These are phyloP conservation scores for Mycena pura DNA, from an alignment of 768 basidiomycete species.

Conservation along the genomic window DNA sequence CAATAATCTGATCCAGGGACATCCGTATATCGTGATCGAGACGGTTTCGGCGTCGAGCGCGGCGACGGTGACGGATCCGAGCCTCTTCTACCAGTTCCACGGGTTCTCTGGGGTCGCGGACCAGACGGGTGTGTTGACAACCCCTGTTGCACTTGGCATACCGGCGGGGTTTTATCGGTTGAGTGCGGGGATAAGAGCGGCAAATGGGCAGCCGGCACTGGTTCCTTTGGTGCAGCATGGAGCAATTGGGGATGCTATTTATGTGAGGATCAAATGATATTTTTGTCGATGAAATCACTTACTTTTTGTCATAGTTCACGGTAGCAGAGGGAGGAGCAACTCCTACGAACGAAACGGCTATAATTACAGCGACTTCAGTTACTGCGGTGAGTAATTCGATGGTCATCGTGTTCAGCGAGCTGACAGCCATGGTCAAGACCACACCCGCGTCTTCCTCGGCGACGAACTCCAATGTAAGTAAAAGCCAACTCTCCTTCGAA, in stretches of 20 bases:
- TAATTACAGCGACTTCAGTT: not conserved
- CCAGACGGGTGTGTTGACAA: slow-evolving; percentile 31
- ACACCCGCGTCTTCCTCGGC: not conserved
- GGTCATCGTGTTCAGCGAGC: not conserved
- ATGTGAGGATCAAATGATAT: slow-evolving; percentile 25
- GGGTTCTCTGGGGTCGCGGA: slow-evolving; percentile 51
- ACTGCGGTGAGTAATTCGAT: not conserved
- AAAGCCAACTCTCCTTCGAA: too few species aligned
- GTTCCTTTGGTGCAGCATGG: slow-evolving; percentile 41
- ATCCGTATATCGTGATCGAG: slow-evolving; percentile 63
- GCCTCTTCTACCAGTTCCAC: slow-evolving; percentile 47
- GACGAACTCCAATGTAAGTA: not conserved
- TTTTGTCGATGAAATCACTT: not conserved
- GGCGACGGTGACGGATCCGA: slow-evolving; percentile 53
- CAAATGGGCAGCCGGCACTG: slow-evolving; percentile 40
- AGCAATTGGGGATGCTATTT: slow-evolving; percentile 37
- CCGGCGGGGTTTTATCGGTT: slow-evolving; percentile 55
- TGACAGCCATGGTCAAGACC: not conserved
- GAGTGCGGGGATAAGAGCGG: slow-evolving; percentile 40
- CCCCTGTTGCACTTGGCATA: slow-evolving; percentile 55
- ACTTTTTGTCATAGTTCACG: slow-evolving; percentile 9
- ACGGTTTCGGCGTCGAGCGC: slow-evolving; percentile 42
- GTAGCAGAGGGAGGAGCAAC: slow-evolving; percentile 6
- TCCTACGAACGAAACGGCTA: slow-evolving; percentile 15
- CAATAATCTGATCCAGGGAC: slow-evolving; percentile 61